These are phyloP conservation scores for Suhomyces guaymorum DNA, from an alignment of 1,139 yeast species.

Conservation along the genomic window DNA sequence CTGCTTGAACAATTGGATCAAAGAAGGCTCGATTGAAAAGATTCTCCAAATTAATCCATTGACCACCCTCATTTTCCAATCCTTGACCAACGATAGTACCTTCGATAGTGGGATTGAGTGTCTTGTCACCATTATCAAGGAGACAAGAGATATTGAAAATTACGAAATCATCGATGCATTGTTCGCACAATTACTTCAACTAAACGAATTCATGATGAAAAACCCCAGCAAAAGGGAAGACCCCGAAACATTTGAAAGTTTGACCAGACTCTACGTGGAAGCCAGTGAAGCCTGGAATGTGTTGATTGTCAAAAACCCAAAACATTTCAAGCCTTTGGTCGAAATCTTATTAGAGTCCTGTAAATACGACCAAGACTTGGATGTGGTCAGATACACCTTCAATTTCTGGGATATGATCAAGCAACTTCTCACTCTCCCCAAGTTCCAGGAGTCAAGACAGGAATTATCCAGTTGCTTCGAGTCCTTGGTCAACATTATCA, in stretches of 20 bases:
- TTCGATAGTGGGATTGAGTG: conserved; percentile 91
- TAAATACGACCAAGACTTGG: conserved; percentile 75
- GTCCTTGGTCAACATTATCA: conserved; percentile 65
- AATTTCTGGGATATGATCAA: conserved; percentile 88
- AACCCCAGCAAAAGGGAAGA: conserved; percentile 52
- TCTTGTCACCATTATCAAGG: conserved; percentile 72
- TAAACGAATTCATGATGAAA: conserved; percentile 49
- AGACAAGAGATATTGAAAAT: conserved; percentile 75
- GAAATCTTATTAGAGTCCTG: conserved; percentile 64
- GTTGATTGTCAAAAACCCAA: conserved; percentile 72
- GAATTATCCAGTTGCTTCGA: conserved; percentile 62
- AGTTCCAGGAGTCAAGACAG: conserved; percentile 60
- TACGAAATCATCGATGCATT: conserved; percentile 64
- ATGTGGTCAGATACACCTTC: conserved; percentile 86
- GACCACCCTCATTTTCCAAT: conserved; percentile 66
- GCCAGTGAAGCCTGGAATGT: conserved; percentile 98
- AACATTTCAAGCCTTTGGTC: conserved; percentile 72
- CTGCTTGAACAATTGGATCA: conserved; percentile 87
- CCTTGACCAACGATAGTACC: conserved; percentile 62
- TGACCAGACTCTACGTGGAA: conserved; percentile 80
- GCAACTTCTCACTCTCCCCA: conserved; percentile 65
- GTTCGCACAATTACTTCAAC: conserved; percentile 63
- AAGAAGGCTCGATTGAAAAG: conserved; percentile 73
- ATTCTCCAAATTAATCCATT: conserved; percentile 63
- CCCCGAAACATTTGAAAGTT: conserved; percentile 67